A percentile compares a stretch with the other conserved stretches of the same genome.
Evolutionary conservation across 2,329 filamentous ascomycete genomes (phyloP).

Genomic region (Gnomoniopsis smithogilvyi): DNA sequence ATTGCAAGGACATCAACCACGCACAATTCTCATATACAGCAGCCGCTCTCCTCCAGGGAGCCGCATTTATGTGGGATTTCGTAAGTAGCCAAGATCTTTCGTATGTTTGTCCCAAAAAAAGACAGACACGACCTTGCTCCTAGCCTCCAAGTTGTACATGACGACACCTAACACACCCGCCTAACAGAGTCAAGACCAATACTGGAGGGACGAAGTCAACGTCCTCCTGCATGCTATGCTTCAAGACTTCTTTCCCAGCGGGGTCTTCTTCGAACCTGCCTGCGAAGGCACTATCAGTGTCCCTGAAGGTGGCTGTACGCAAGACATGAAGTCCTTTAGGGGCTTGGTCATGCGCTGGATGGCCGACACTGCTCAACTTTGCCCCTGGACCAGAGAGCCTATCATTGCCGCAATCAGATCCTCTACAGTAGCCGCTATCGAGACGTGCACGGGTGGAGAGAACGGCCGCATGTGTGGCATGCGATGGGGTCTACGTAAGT

Average conservation of each 20-base stretch:
- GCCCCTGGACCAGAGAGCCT: constrained; percentile 51
- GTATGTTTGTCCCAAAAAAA: neutral
- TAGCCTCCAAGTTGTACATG: neutral
- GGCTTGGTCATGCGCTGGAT: constrained; percentile 67
- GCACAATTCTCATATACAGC: constrained; percentile 67
- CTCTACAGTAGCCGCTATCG: constrained; percentile 58
- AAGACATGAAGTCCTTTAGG: constrained; percentile 72
- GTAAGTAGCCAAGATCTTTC: constrained; percentile 32
- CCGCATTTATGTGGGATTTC: constrained; percentile 67
- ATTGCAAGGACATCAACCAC: constrained; percentile 60
- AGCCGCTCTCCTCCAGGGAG: constrained; percentile 59
- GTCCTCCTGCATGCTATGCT: constrained; percentile 50
- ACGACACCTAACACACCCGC: neutral
- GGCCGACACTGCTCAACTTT: constrained; percentile 57
- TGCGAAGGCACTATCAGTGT: constrained; percentile 51
- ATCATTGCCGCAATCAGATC: constrained; percentile 57
- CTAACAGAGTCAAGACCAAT: constrained; percentile 35
- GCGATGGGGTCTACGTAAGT: constrained; percentile 32
- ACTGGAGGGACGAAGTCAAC: constrained; percentile 55
- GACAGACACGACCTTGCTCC: neutral
- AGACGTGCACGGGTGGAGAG: constrained; percentile 58
- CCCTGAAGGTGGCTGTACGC: constrained; percentile 53
- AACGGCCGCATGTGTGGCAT: constrained; percentile 19
- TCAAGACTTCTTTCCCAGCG: constrained; percentile 52
- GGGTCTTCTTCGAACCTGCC: constrained; percentile 61